Conservation (phyloP, 2,329 filamentous ascomycete species). For the Sporothrix pallida region DNA sequence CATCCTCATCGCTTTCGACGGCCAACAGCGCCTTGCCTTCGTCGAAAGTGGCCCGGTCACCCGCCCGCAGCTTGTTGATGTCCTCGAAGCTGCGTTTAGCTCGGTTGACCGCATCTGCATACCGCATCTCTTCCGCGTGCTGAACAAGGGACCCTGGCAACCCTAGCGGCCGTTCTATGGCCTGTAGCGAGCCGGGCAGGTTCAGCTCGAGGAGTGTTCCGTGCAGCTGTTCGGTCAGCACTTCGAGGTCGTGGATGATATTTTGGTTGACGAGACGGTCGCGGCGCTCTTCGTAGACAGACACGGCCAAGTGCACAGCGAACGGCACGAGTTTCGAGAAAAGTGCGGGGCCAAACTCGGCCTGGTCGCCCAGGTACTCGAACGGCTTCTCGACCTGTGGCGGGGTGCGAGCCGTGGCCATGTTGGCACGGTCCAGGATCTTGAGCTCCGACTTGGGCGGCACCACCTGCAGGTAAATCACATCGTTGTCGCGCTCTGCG, state of each 20-base stretch:
- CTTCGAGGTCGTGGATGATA: slow-evolving; percentile 83
- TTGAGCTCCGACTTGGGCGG: slow-evolving; percentile 88
- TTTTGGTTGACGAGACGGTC: slow-evolving; percentile 89
- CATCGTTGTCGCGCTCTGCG: slow-evolving; percentile 94
- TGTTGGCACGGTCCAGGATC: slow-evolving; percentile 82
- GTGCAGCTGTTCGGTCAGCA: slow-evolving; percentile 78
- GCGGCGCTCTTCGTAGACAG: slow-evolving; percentile 90
- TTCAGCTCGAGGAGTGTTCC: slow-evolving; percentile 81
- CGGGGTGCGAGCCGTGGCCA: slow-evolving; percentile 81
- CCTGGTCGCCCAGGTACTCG: slow-evolving; percentile 77
- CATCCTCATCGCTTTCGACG: slow-evolving; percentile 83
- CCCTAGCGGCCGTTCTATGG: slow-evolving; percentile 91
- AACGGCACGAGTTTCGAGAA: slow-evolving; percentile 95
- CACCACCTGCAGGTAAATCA: slow-evolving; percentile 83
- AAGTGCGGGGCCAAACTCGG: slow-evolving; percentile 80
- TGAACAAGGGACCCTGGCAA: slow-evolving; percentile 83
- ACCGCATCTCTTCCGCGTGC: slow-evolving; percentile 91
- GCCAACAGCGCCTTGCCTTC: slow-evolving; percentile 81
- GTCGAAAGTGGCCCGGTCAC: slow-evolving; percentile 77
- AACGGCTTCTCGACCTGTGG: slow-evolving; percentile 82
- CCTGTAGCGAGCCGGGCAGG: slow-evolving; percentile 89
- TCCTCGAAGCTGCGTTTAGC: slow-evolving; percentile 83
- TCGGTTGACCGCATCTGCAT: slow-evolving; percentile 82
- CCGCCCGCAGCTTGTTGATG: slow-evolving; percentile 84
- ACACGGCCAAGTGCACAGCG: slow-evolving; percentile 91